These are phyloP conservation scores for Lodderomyces pseudojiufengensis DNA, from an alignment of 1,139 yeast genomes.

Conservation along the genomic window DNA sequence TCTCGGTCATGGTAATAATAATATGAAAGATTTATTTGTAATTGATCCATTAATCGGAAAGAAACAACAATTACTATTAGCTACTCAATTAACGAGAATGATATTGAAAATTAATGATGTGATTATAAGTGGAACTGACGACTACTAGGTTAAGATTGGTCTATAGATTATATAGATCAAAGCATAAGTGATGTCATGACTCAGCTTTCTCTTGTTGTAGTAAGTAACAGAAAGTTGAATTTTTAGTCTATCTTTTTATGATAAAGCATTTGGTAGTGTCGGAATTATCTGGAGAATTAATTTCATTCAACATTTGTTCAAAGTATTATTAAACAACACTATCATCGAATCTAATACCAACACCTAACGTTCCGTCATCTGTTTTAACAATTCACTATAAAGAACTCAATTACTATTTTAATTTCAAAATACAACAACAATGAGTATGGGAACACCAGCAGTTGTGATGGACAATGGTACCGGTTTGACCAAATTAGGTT, in stretches of 20 bases:
- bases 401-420: too few species aligned
- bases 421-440: conserved; percentile 13
- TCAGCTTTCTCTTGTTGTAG: too few species aligned
- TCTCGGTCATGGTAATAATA: conserved; percentile 78
- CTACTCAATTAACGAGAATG: conserved; percentile 97
- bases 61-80: conserved; percentile 90
- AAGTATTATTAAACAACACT: too few species aligned
- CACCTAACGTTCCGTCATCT: too few species aligned
- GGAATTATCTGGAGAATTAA: too few species aligned
- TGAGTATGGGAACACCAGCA: conserved; percentile 80
- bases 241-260: too few species aligned
- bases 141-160: conserved; percentile 42
- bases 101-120: conserved; percentile 94
- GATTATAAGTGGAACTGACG: conserved; percentile 86
- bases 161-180: neutral
- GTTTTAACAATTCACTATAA: too few species aligned
- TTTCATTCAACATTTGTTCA: too few species aligned
- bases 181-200: too few species aligned
- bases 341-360: too few species aligned
- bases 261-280: too few species aligned
- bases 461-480: conserved; percentile 99
- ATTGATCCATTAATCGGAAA: conserved; percentile 97
- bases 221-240: too few species aligned
- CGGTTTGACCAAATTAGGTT: conserved; percentile 94
- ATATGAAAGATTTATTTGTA: conserved; percentile 92